Conservation (phyloP, 805 yeast species). For the Lipomyces mesembrius region DNA sequence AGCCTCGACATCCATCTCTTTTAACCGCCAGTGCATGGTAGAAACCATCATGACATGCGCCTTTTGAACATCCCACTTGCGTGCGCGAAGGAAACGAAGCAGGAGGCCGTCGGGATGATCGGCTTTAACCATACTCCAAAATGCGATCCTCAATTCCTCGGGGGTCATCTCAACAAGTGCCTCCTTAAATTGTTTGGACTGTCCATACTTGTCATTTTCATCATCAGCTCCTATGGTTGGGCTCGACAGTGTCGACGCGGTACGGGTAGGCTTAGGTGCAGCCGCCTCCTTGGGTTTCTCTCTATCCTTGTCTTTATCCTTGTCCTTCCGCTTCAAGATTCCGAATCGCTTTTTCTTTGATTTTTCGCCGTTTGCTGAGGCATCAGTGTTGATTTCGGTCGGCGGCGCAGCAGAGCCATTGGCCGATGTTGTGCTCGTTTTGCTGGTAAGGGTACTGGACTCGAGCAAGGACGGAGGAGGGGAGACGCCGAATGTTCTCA, state of each 20-base stretch:
- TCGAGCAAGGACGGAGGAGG: conserved; percentile 40
- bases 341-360: conserved; percentile 39
- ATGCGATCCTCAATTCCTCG: conserved; percentile 54
- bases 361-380: conserved; percentile 10
- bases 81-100: conserved; percentile 87
- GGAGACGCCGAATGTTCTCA: conserved; percentile 34
- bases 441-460: conserved; percentile 13
- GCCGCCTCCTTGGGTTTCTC: conserved; percentile 27
- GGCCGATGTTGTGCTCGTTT: conserved; percentile 19
- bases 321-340: conserved; percentile 35
- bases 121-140: conserved; percentile 67
- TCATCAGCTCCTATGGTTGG: conserved; percentile 21
- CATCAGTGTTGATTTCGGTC: conserved; percentile 13
- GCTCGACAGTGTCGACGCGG: conserved; percentile 20
- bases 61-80: conserved; percentile 84
- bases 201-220: conserved; percentile 40
- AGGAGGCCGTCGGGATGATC: conserved; percentile 86
- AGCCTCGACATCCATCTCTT: conserved; percentile 61
- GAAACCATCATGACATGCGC: conserved; percentile 81
- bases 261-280: conserved; percentile 3
- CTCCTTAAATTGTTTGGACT: conserved; percentile 49
- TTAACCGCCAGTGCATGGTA: conserved; percentile 87
- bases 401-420: conserved; percentile 16
- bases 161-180: conserved; percentile 59
- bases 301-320: conserved; percentile 28